Base-by-base conservation (phyloP, 345 rosid genomes). In the Lepidium sativum region DNA sequence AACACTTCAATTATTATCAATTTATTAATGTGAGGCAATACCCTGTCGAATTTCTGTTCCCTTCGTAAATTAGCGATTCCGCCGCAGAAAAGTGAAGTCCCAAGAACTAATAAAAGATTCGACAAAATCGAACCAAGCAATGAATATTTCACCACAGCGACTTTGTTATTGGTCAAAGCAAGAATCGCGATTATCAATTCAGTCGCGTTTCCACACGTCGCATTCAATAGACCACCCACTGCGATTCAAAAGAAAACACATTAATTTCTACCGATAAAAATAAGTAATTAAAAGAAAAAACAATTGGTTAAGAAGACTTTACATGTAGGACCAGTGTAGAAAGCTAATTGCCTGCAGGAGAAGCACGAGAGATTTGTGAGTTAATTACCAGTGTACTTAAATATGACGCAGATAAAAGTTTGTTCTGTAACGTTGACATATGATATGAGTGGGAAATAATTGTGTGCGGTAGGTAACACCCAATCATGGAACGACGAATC, bases 151-250 rank as follows among this genome's bases (percentile, higher is more conserved):
- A 92, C 78, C 16, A 92, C 97, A 40, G 77, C 77, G 10, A 89
- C 83, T 54, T 89, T 92, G 72, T 53, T 10, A 49, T 86, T 76
- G 67, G 68, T 42, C 10, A 95, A 80, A 47, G 99, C 99, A 2
- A 95, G 77, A 44, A 88, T 78, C 18, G 97, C 96, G 63, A 95
- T 91, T 33, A 95, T 95, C 55, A 94, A 71, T 65, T 94, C 99
- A 0, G 99, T 88, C 1, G 96, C 99, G 76, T 94, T 94, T 29
- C 99, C 99, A 73, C 99, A 88, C 4, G 99, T 91, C 67, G 99
- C 97, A 63, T 94, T 94, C 71, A 94, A 35, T 18, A 94, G 75
- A 13, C 99, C 97, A 45, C 99, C 97, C 71, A 94, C 97, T 91
- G 85, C 54, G 49, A 53, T 57, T 63, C 12, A 45, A 44, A n/a